phyloP scores from a whole-genome alignment of 331 rosid species.

The Quercus lobata region DNA sequence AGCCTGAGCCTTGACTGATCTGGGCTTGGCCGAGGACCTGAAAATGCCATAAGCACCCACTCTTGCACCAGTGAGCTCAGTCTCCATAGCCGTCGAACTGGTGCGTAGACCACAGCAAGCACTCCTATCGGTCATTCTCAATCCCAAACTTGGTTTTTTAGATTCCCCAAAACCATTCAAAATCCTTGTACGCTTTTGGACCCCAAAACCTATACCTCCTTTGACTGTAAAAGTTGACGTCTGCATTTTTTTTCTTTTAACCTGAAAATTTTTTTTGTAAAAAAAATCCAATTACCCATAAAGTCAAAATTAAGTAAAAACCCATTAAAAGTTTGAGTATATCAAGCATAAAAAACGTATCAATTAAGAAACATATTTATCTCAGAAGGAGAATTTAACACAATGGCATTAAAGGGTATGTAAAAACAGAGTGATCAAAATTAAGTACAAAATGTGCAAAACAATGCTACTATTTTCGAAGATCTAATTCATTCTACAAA shows the following conservation, averaged over 20 bases:
- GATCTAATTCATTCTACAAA: neutral
- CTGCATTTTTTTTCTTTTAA: constrained; percentile 52
- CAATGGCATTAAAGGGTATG: neutral
- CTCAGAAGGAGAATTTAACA: neutral
- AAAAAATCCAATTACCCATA: constrained; percentile 16
- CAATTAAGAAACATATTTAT: neutral
- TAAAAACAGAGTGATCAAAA: neutral
- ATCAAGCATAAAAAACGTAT: neutral
- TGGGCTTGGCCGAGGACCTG: constrained; percentile 46
- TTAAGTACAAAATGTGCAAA: neutral
- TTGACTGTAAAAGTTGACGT: constrained; percentile 45
- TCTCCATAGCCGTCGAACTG: constrained; percentile 44
- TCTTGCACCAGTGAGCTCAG: constrained; percentile 34
- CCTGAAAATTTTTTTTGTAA: constrained; percentile 6
- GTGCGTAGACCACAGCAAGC: constrained; percentile 38
- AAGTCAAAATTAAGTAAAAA: constrained; percentile 18
- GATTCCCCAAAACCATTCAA: constrained; percentile 36
- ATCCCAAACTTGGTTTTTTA: constrained; percentile 30
- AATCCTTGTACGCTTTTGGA: constrained; percentile 31
- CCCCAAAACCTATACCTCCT: constrained; percentile 41
- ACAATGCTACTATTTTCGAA: neutral
- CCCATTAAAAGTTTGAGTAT: neutral
- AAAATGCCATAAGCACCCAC: constrained; percentile 39
- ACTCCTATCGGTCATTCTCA: constrained; percentile 32
- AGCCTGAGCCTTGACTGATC: constrained; percentile 71